These are phyloP conservation scores for Verticillium dahliae DNA, from an alignment of 2,329 filamentous ascomycete species.

Conservation along the genomic window DNA sequence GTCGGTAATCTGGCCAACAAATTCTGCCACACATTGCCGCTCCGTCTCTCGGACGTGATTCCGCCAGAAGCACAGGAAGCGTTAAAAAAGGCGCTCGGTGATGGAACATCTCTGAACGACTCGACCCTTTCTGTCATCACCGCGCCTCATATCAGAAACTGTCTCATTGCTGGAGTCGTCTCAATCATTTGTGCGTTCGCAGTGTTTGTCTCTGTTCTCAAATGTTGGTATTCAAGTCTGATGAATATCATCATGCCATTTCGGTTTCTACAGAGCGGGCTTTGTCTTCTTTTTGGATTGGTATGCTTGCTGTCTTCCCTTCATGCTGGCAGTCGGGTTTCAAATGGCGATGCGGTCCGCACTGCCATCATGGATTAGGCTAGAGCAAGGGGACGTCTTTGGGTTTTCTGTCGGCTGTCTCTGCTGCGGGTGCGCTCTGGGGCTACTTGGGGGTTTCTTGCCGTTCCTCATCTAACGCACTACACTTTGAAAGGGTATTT, in stretches of 20 bases:
- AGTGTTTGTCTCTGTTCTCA: neutral
- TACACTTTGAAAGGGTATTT: no score
- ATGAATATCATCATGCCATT: neutral
- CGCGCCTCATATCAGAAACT: neutral
- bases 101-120: neutral
- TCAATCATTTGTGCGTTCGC: neutral
- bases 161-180: neutral
- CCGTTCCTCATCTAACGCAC: neutral
- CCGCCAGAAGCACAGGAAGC: neutral
- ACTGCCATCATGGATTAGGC: neutral
- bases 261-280: neutral
- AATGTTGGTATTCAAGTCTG: neutral
- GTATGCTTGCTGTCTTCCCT: neutral
- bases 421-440: neutral
- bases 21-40: slow-evolving; percentile 1
- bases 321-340: neutral
- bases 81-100: neutral
- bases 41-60: neutral
- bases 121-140: neutral
- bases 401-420: neutral
- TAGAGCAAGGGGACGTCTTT: neutral
- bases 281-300: neutral
- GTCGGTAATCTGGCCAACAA: slow-evolving; percentile 1
- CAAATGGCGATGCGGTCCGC: neutral
- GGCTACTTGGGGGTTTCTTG: neutral